phyloP scores from a whole-genome alignment of 495 filamentous ascomycete species.

The Daldinia loculata region DNA sequence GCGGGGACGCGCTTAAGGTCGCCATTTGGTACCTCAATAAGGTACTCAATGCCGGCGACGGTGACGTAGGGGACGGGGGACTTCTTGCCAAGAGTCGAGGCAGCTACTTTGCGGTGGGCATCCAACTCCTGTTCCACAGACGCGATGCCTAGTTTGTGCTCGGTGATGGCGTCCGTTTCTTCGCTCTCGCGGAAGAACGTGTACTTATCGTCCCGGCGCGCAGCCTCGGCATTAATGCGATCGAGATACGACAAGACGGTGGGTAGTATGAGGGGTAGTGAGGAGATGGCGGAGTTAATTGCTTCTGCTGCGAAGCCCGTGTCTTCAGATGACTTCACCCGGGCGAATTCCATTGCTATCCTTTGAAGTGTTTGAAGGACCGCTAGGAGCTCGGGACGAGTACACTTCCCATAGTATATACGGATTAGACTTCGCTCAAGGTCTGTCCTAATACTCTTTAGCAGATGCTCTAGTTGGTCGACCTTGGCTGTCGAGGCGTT shows the following conservation, averaged over 20 bases:
- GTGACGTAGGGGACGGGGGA: slow-evolving; percentile 77
- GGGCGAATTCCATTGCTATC: slow-evolving; percentile 76
- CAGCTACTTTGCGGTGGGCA: slow-evolving; percentile 75
- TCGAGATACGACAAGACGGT: slow-evolving; percentile 78
- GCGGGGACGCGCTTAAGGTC: slow-evolving; percentile 87
- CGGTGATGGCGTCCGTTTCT: slow-evolving; percentile 84
- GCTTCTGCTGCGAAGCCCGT: slow-evolving; percentile 77
- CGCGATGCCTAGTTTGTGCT: slow-evolving; percentile 91
- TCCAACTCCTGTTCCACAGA: slow-evolving; percentile 87
- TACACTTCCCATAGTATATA: slow-evolving; percentile 97
- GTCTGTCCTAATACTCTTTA: slow-evolving; percentile 78
- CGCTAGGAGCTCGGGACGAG: slow-evolving; percentile 85
- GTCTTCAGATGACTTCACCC: slow-evolving; percentile 69
- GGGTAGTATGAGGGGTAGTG: slow-evolving; percentile 77
- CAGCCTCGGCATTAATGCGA: slow-evolving; percentile 85
- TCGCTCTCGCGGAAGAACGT: slow-evolving; percentile 87
- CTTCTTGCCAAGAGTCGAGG: slow-evolving; percentile 72
- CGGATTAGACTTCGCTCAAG: slow-evolving; percentile 91
- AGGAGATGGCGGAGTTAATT: slow-evolving; percentile 75
- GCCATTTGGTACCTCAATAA: slow-evolving; percentile 87
- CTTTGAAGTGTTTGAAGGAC: slow-evolving; percentile 85
- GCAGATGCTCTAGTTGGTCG: slow-evolving; percentile 74
- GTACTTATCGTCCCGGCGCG: slow-evolving; percentile 89
- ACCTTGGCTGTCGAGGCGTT: slow-evolving; percentile 69
- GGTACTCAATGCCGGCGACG: slow-evolving; percentile 89